Evolutionary conservation across 176 grass and related monocot species (phyloP), one percentile per base, ranked within the genome.

Genomic region (Dactylis glomerata): DNA sequence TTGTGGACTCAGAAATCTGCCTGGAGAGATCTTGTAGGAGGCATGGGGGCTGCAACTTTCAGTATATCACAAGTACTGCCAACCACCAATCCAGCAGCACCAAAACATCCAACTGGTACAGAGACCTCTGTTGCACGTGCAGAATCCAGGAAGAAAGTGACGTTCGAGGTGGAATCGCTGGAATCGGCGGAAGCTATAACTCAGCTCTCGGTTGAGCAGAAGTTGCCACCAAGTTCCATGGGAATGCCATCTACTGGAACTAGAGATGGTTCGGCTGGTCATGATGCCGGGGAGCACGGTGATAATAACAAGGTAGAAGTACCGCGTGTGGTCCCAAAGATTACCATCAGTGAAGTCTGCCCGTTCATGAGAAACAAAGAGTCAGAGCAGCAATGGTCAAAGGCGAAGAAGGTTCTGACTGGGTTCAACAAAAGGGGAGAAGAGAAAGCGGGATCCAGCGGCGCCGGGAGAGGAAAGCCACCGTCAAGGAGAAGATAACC

Each of bases 1-100:
- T 58, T 80, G 14, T 99, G 96, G 96, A 90, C 88, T 83, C 96
- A 99, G 81, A 99, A 99, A 83, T 96, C 90, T 56, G 80, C 96
- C 37, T 99, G 96, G 93, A 96, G 79, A 54, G 86, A 92, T 58
- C 89, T 99, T 77, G 89, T 96, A 23, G 93, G 91, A 65, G 82
- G 75, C 34, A 76, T 81, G 47, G 72, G 81, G 34, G 75, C 28
- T 46, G 71, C 58, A 80, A 82, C 92, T 88, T 96, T 99, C 78
- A 94, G 89, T 44, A 38, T 92, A 79, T 92, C 87, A 13, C 81
- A 90, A 45, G 55, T 93, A 30, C 33, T 92, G 46, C 91, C 87
- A 3, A 73, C 27, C 83, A 59, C 57, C 76, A 90, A 73, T 86
- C 42, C 75, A 67, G 54, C 78, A 58, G 62, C 72, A 71, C 27